A percentile compares a stretch with the other conserved stretches of the same genome.
Evolutionary conservation across 75 land plant species (phyloP).

Genomic region (Picea sitchensis): DNA sequence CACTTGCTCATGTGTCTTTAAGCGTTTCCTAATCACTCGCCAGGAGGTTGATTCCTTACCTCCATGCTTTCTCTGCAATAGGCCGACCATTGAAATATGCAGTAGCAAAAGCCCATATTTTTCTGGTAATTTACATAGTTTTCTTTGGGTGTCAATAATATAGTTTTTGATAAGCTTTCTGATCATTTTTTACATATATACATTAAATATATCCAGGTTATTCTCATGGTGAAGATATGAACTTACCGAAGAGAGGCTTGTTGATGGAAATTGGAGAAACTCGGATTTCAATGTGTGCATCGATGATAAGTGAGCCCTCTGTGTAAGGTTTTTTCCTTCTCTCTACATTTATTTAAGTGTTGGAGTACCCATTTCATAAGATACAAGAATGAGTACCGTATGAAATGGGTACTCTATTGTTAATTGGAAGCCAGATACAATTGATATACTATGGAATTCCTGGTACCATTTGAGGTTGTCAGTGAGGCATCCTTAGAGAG

Average conservation of each 20-base stretch:
- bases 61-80: background rate
- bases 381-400: too few species aligned
- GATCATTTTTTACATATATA: background rate
- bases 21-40: background rate
- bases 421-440: constrained; percentile 19
- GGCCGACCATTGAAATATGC: background rate
- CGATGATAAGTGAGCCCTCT: too few species aligned
- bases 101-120: background rate
- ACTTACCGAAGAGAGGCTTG: background rate
- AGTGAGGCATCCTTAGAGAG: constrained; percentile 63
- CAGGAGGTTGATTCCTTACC: background rate
- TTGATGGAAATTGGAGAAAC: too few species aligned
- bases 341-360: too few species aligned
- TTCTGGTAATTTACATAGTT: background rate
- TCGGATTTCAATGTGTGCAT: too few species aligned
- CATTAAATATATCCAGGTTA: background rate
- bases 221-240: constrained; percentile 1
- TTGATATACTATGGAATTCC: constrained; percentile 43
- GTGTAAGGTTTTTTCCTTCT: too few species aligned
- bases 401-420: too few species aligned
- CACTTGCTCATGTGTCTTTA: background rate
- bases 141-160: background rate
- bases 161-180: background rate
- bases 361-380: too few species aligned
- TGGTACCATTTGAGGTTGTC: constrained; percentile 80